phyloP scores from a whole-genome alignment of 2,329 filamentous ascomycete species.

The Alternaria tenuissima region DNA sequence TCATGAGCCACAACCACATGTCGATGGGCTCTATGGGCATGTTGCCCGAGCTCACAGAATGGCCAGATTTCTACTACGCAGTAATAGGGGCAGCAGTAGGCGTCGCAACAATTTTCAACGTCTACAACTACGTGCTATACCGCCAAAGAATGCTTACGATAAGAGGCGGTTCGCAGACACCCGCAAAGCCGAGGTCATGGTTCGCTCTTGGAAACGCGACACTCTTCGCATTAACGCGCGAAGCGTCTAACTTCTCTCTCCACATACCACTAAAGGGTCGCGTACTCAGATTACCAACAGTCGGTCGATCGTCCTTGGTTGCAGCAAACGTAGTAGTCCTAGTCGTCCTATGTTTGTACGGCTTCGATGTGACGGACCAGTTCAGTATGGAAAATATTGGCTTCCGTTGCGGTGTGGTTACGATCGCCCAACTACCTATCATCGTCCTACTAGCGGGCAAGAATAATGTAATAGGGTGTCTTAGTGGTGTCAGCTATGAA shows the following conservation, averaged over 20 bases:
- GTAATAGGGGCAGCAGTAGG: constrained; percentile 58
- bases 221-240: constrained; percentile 62
- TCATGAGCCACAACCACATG: constrained; percentile 38
- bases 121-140: constrained; percentile 59
- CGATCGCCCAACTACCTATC: constrained; percentile 63
- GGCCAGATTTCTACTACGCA: constrained; percentile 64
- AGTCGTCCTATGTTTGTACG: constrained; percentile 65
- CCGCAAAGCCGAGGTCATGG: constrained; percentile 63
- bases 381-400: constrained; percentile 65
- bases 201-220: constrained; percentile 61
- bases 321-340: constrained; percentile 59
- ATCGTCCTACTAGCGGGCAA: constrained; percentile 65
- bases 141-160: constrained; percentile 61
- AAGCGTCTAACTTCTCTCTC: constrained; percentile 60
- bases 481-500: constrained; percentile 72
- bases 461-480: constrained; percentile 66
- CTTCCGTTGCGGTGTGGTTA: constrained; percentile 63
- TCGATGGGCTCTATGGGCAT: constrained; percentile 54
- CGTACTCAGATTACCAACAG: constrained; percentile 51
- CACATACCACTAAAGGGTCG: constrained; percentile 44
- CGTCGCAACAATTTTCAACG: constrained; percentile 55
- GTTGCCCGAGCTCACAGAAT: constrained; percentile 55
- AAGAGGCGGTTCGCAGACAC: constrained; percentile 50
- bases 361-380: constrained; percentile 59
- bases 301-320: constrained; percentile 53